phyloP scores from a whole-genome alignment of 1,284 basidiomycete species.

The Pascua sp. region DNA sequence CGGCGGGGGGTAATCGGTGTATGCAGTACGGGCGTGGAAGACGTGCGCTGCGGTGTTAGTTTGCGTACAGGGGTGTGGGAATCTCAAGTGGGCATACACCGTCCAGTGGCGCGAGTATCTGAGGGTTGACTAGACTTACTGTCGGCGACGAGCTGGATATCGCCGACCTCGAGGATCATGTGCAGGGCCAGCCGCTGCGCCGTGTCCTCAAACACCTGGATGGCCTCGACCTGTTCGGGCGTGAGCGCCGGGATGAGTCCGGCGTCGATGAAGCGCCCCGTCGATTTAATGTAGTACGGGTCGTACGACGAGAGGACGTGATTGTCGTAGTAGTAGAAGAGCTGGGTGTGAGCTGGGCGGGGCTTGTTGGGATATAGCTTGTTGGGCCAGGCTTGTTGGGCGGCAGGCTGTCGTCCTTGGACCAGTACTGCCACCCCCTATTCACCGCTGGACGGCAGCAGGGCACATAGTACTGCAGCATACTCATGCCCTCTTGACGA shows the following conservation, averaged over 20 bases:
- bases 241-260: constrained; percentile 45
- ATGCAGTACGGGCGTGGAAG: constrained; percentile 50
- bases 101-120: no score
- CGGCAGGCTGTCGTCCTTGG: background rate
- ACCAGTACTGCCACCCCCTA: background rate
- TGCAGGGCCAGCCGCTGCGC: constrained; percentile 46
- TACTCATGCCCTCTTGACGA: constrained; percentile 18
- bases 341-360: no score
- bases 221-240: constrained; percentile 43
- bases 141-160: constrained; percentile 42
- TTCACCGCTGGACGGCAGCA: constrained; percentile 2
- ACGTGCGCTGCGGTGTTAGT: constrained; percentile 32
- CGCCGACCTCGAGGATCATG: constrained; percentile 50
- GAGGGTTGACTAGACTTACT: constrained; percentile 18
- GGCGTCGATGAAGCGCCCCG: constrained; percentile 29
- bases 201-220: constrained; percentile 49
- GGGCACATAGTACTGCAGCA: no score
- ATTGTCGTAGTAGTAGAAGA: constrained; percentile 26
- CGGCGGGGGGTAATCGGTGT: constrained; percentile 45
- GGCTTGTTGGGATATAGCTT: background rate
- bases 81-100: no score
- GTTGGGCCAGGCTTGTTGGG: background rate
- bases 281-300: constrained; percentile 41
- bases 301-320: constrained; percentile 34
- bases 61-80: no score